Evolutionary conservation across 108 stramenopile genomes (phyloP), one percentile per base, ranked within the genome.

Genomic region (Cyclotella distinguenda): DNA sequence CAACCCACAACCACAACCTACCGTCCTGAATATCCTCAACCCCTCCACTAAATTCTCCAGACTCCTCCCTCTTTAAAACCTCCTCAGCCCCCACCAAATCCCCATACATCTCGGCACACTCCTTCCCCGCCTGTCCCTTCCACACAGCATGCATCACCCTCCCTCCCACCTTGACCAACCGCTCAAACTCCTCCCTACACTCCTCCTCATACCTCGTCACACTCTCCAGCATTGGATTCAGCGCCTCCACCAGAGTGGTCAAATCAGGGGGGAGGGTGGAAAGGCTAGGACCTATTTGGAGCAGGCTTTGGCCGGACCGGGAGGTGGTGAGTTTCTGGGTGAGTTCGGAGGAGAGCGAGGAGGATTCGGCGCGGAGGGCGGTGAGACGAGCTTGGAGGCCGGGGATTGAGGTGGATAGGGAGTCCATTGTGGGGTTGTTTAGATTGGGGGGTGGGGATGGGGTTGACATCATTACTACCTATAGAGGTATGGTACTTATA

Each of bases 261-360:
- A 94, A 49, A 64, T 94, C 93, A 5, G 93, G 86, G 0, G 93
- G 93, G 4, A 94, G 70, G 0, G 90, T 81, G 12, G 78, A 82
- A 11, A 94, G 63, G 25, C 74, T 76, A 6, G 86, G 85, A 11
- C 93, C 87, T 58, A 94, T 90, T 72, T 94, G 88, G 15, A 94
- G 67, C 11, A 94, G 68, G 25, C 84, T 80, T 47, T 91, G 93
- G 43, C 93, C 93, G 1, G 90, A 89, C 46, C 86, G 88, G 3
- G 88, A 90, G 0, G 88, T 83, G 49, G 93, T 90, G 22, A 94
- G 81, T 43, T 84, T 86, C 45, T 84, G 79, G 9, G 93, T 94
- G 7, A 94, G 74, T 27, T 81, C 62, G 45, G 84, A 80, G 49
- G 80, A 82, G n/a, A 88, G 86, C 33, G 82, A 55, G 51, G 81